Conservation (phyloP, 2,329 filamentous ascomycete genomes). For the Diaporthe vexans region DNA sequence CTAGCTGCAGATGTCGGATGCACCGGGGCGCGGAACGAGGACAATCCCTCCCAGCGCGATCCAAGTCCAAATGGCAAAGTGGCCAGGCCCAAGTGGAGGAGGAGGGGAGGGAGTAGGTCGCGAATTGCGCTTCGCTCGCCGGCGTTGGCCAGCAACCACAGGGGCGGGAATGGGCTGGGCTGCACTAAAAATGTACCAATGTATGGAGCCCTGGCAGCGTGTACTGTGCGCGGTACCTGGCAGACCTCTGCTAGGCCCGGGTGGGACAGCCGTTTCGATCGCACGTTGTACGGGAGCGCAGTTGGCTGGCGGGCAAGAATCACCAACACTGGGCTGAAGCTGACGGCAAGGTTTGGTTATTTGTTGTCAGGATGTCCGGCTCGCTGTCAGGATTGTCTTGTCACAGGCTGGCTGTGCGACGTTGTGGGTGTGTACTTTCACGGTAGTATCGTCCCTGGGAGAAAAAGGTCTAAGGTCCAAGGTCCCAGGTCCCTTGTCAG, state of each 20-base stretch:
- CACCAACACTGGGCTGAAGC: conserved; percentile 19
- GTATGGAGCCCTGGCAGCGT: neutral
- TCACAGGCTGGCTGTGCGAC: conserved; percentile 1
- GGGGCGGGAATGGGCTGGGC: conserved; percentile 13
- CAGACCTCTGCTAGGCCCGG: neutral
- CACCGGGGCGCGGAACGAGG: conserved; percentile 34
- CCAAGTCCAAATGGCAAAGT: conserved; percentile 8
- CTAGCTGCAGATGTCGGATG: conserved; percentile 35
- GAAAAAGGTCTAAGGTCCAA: conserved; percentile 4
- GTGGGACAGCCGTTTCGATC: conserved; percentile 26
- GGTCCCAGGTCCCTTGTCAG: conserved; percentile 18
- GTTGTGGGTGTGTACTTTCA: neutral
- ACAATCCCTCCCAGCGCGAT: conserved; percentile 30
- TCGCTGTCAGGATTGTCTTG: neutral
- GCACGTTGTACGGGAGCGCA: conserved; percentile 12
- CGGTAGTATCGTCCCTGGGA: neutral
- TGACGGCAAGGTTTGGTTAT: conserved; percentile 10
- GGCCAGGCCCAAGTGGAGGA: neutral
- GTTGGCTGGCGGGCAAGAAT: conserved; percentile 18
- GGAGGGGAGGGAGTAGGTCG: conserved; percentile 7
- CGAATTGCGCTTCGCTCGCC: conserved; percentile 30
- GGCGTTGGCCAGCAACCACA: conserved; percentile 28
- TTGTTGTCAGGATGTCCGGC: neutral
- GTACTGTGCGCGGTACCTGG: neutral
- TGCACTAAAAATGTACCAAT: conserved; percentile 24